phyloP scores from a whole-genome alignment of 768 basidiomycete genomes.

The Cytidiella melzeri region DNA sequence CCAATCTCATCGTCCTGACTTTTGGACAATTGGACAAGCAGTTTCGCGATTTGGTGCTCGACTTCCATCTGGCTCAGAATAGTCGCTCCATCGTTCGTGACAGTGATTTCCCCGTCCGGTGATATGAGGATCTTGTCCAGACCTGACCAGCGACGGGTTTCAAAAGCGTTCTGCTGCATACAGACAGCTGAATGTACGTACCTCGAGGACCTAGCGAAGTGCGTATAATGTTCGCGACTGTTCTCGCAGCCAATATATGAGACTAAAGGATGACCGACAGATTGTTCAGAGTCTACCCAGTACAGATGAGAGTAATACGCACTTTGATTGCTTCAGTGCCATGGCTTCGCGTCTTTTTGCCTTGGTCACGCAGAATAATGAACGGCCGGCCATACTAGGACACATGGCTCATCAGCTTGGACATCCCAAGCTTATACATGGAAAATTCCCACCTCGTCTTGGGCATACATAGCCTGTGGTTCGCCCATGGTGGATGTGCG shows the following conservation, averaged over 20 bases:
- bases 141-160: constrained; percentile 38
- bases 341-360: constrained; percentile 85
- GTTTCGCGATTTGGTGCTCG: constrained; percentile 97
- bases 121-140: constrained; percentile 94
- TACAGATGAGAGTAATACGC: constrained; percentile 11
- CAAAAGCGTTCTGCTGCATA: not conserved
- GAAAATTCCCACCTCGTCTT: constrained; percentile 60
- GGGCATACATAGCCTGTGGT: constrained; percentile 74
- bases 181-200: constrained; percentile 25
- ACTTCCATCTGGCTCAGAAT: constrained; percentile 99
- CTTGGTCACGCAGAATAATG: constrained; percentile 93
- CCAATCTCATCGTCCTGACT: constrained; percentile 99
- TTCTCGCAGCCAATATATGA: constrained; percentile 92
- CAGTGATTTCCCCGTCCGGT: constrained; percentile 97
- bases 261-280: constrained; percentile 44
- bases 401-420: constrained; percentile 8
- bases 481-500: constrained; percentile 25
- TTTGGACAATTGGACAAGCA: constrained; percentile 93
- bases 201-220: constrained; percentile 95
- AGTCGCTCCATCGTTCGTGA: constrained; percentile 98
- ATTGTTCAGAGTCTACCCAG: constrained; percentile 6
- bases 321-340: constrained; percentile 96
- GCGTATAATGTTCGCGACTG: constrained; percentile 90
- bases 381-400: constrained; percentile 90
- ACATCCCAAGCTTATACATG: not conserved